Evolutionary conservation across 2,329 filamentous ascomycete genomes (phyloP), one percentile per base, ranked within the genome.

Genomic region (Peltaster fructicola): DNA sequence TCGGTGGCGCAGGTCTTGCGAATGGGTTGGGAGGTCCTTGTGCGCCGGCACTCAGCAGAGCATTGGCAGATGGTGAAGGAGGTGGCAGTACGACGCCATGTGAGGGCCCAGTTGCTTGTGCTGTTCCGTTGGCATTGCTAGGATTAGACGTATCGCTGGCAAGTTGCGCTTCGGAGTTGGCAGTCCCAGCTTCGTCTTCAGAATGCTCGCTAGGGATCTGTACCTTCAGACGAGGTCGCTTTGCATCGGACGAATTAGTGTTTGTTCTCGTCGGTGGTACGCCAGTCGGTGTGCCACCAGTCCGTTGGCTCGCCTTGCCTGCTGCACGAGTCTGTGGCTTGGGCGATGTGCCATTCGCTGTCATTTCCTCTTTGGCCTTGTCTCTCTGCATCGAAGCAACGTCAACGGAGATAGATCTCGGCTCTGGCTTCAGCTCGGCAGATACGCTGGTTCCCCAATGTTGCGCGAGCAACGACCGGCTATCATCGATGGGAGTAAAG

Each of bases 401-500:
- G 48, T 79, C 70, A 23, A 76, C 63, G 4, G 72, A 76, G 35
- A 73, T 70, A 4, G 68, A 65, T 23, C 73, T 63, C 54, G 34
- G 53, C 34, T 60, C 57, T n/a, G 44, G 22, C 28, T 55, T 61
- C 21, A 52, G 42, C 23, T 63, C 52, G 35, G 58, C 58, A 23
- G 61, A 50, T 23, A 70, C 68, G 3, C 65, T 60, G 7, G 68
- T 36, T 14, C 56, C 57, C 57, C 57, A 73, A 47, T 92, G 82
- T 36, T 85, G 79, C 8, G 80, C 81, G 20, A 93, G 55, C 30
- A 93, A 74, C 1, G 84, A 93, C 23, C 79, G 68, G 40, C 77
- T 82, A 47, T 92, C 84, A 41, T 95, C 88, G 34, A 98, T 91
- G 0, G 88, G 88, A 0, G 88, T 98, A 47, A 95, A 95, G 31